Conservation (phyloP, 768 basidiomycete species). For the Baorangia bicolor region DNA sequence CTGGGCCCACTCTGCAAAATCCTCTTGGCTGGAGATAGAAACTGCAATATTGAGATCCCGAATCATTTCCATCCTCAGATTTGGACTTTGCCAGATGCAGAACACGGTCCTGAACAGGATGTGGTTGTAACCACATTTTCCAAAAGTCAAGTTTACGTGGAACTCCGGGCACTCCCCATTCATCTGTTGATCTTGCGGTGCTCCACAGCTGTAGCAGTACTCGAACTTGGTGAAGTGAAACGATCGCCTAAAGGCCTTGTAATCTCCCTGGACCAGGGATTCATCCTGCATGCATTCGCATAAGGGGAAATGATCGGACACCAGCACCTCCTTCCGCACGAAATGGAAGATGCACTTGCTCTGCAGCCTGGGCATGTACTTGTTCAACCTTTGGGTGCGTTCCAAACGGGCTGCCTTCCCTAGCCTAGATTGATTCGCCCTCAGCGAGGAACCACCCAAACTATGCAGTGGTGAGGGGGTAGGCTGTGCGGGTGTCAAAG, state of each 20-base stretch:
- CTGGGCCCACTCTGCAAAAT: neutral
- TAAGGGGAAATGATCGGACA: neutral
- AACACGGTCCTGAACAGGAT: too few relatives aligned
- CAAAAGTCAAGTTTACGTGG: neutral
- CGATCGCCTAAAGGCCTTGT: neutral
- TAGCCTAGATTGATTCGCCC: neutral
- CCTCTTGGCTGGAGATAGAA: neutral
- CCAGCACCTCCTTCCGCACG: neutral
- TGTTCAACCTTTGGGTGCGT: neutral
- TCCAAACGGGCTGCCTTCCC: neutral
- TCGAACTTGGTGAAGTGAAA: neutral
- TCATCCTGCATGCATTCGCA: neutral
- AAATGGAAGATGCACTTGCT: neutral
- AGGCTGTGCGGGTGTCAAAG: neutral
- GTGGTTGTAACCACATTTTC: conserved; percentile 5
- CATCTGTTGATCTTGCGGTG: too few relatives aligned
- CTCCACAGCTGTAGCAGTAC: neutral
- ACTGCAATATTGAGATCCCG: neutral
- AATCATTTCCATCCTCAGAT: neutral
- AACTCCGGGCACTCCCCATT: neutral
- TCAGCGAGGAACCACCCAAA: neutral
- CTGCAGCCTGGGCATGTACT: neutral
- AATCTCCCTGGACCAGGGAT: neutral
- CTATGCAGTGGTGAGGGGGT: neutral
- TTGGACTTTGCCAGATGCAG: conserved; percentile 2